Base-by-base conservation (phyloP, 169 alveolate species). In the Eimeria mitis region DNA sequence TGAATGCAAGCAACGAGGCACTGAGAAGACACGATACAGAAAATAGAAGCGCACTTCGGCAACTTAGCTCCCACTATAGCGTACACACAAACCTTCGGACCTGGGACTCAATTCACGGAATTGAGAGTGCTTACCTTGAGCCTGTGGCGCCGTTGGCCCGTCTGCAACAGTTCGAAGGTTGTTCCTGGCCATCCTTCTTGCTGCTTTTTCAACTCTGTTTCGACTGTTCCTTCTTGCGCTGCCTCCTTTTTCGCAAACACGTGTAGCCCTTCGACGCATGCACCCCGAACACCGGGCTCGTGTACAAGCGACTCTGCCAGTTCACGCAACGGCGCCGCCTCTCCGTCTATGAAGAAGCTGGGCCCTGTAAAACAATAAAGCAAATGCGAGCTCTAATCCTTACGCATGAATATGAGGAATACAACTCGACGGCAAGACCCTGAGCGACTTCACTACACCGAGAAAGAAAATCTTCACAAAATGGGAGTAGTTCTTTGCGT, bases 181-280 rank as follows among this genome's bases (percentile, higher is more conserved):
- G 78, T 87, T 65, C 54, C 31, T 21, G 92, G 92, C 92, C 92
- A 87, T 40, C 81, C 92, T 19, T 63, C 71, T 40, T 87, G 92
- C 68, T 40, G 65, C 19, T 28, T n/a, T 40, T 65, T 44, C 63
- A 87, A 40, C 8, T 63, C 65, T 37, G 37, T 23, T 44, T 42
- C 54, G 28, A 42, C 63, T 31, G n/a, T 28, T 49, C 47, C 59
- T 37, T 40, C 78, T 7, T 49, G 42, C 28, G 54, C 31, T 21
- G 37, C 8, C 42, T 34, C 83, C n/a, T 28, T 42, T 47, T 42
- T 13, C n/a, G 92, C 59, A 49, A 87, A 87, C 49, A 87, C 92
- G 19, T 44, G 78, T 11, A 87, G 59, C 65, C 92, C 92, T 16
- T 87, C 81, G 49, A 87, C 92, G 52, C 65, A 28, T 25, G 92